Conservation (phyloP, 495 filamentous ascomycete species). For the Gamarada debralockiae region DNA sequence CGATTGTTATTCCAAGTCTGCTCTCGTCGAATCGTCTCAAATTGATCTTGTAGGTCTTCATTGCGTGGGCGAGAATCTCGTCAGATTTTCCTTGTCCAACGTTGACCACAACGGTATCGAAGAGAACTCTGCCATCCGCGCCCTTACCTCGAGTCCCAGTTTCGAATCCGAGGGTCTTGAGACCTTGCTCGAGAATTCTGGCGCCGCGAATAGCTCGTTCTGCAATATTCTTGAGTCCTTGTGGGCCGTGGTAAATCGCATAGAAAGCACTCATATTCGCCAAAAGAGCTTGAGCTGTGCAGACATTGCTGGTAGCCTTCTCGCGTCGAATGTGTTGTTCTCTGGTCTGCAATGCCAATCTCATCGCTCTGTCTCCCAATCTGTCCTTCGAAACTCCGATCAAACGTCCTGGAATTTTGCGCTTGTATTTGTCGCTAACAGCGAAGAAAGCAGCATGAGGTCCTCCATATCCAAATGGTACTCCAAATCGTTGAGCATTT, state of each 20-base stretch:
- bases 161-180: conserved; percentile 62
- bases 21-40: conserved; percentile 56
- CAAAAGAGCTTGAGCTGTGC: conserved; percentile 90
- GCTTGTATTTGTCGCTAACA: conserved; percentile 86
- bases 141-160: conserved; percentile 53
- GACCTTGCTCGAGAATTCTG: conserved; percentile 61
- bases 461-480: conserved; percentile 91
- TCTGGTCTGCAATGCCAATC: conserved; percentile 87
- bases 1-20: conserved; percentile 65
- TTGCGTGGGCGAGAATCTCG: conserved; percentile 47
- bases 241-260: conserved; percentile 92
- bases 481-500: conserved; percentile 90
- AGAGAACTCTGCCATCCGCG: conserved; percentile 54
- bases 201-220: conserved; percentile 70
- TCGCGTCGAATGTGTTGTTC: conserved; percentile 97
- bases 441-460: conserved; percentile 98
- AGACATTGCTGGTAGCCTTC: conserved; percentile 98
- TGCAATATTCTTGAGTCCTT: conserved; percentile 82
- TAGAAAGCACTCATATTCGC: conserved; percentile 99
- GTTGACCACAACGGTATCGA: conserved; percentile 79
- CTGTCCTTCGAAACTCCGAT: conserved; percentile 93
- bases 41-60: conserved; percentile 52
- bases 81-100: conserved; percentile 44
- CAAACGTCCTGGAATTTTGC: conserved; percentile 92
- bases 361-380: conserved; percentile 76